These are phyloP conservation scores for thale cress (Arabidopsis thaliana) DNA, from an alignment of 345 rosid genomes.

Conservation along the genomic window DNA sequence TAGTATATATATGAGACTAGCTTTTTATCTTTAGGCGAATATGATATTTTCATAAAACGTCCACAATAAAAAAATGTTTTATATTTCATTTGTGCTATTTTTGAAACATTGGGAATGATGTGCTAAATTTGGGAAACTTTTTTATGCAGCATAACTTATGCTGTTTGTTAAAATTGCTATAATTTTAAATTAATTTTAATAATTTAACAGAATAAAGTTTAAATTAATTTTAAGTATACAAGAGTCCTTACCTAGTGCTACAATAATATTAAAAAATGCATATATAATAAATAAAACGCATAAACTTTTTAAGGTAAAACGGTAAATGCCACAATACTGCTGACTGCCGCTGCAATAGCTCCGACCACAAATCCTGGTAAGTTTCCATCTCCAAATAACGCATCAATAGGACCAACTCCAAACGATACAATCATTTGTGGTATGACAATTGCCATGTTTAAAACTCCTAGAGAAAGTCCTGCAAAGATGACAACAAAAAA, in stretches of 20 bases:
- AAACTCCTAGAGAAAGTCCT: constrained; percentile 87
- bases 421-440: constrained; percentile 52
- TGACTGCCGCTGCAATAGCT: constrained; percentile 35
- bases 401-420: constrained; percentile 37
- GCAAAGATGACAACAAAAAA: background rate
- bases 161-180: too few relatives aligned
- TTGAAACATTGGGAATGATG: too few relatives aligned
- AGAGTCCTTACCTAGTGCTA: background rate
- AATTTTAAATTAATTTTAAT: too few relatives aligned
- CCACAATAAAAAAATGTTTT: too few relatives aligned
- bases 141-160: too few relatives aligned
- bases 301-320: constrained; percentile 15
- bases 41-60: too few relatives aligned
- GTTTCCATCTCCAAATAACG: constrained; percentile 36
- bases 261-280: background rate
- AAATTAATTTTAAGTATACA: too few relatives aligned
- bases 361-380: constrained; percentile 39
- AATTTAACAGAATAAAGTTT: too few relatives aligned
- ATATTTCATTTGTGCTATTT: too few relatives aligned
- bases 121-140: too few relatives aligned
- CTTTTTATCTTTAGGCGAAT: too few relatives aligned
- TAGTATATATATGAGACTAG: too few relatives aligned
- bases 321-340: constrained; percentile 30
- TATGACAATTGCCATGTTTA: constrained; percentile 76
- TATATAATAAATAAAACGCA: background rate